These are phyloP conservation scores for Candida chauliodis DNA, from an alignment of 805 yeast species.

Conservation along the genomic window DNA sequence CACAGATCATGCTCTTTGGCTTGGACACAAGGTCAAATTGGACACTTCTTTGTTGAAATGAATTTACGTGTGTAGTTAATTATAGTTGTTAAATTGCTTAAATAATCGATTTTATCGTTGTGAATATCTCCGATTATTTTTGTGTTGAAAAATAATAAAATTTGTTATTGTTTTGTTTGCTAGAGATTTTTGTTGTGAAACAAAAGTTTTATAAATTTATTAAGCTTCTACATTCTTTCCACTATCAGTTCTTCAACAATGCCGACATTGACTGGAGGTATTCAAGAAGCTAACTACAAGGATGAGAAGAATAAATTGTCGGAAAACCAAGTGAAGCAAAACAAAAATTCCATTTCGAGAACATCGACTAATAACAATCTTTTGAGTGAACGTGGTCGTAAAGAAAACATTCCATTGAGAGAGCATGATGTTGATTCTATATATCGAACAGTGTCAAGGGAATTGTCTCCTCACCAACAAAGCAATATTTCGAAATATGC, in stretches of 20 bases:
- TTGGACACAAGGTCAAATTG: conserved; percentile 42
- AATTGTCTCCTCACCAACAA: neutral
- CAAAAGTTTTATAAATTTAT: no score
- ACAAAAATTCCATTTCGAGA: neutral
- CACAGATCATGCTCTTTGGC: conserved; percentile 54
- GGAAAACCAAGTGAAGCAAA: neutral
- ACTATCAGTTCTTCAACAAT: neutral
- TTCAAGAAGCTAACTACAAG: neutral
- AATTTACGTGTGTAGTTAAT: neutral
- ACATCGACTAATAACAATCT: neutral
- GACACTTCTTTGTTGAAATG: conserved; percentile 13
- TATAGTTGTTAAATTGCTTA: neutral
- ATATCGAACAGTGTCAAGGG: conserved; percentile 11
- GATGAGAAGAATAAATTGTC: neutral
- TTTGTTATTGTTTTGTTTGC: neutral
- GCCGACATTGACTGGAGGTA: neutral
- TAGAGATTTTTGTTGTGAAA: no score
- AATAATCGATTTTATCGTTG: no score
- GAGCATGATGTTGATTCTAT: conserved; percentile 14
- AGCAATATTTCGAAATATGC: neutral
- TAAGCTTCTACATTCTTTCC: no score
- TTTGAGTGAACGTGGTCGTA: conserved; percentile 3
- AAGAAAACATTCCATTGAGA: conserved; percentile 10
- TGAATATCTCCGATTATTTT: no score
- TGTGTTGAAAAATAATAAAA: no score